Evolutionary conservation across 257 asterid species (phyloP).

Genomic region (Gardenia jasminoides): DNA sequence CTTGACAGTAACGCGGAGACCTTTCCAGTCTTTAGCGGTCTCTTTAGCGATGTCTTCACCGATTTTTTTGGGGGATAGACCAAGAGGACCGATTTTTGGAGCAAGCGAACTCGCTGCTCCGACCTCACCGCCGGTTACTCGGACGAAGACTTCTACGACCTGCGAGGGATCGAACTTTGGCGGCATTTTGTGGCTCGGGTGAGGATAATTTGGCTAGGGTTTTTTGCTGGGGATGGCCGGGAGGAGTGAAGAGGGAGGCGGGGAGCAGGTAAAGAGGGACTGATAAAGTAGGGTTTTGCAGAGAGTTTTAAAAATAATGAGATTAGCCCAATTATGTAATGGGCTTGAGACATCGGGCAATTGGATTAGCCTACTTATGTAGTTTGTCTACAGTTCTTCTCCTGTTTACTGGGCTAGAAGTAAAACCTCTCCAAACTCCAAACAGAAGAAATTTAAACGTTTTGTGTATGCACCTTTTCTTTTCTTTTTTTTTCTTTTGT

Average conservation of each 20-base stretch:
- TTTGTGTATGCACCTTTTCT: no score
- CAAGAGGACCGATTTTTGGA: conserved; percentile 75
- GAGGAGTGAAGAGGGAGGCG: neutral
- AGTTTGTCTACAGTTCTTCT: no score
- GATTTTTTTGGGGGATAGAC: conserved; percentile 67
- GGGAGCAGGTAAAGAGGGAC: neutral
- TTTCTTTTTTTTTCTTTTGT: no score
- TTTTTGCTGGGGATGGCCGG: neutral
- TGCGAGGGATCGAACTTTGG: conserved; percentile 71
- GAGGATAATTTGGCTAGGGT: conserved; percentile 30
- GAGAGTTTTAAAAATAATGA: neutral
- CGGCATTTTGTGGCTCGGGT: conserved; percentile 42
- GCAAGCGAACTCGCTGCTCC: conserved; percentile 77
- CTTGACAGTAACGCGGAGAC: conserved; percentile 64
- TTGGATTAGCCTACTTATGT: no score
- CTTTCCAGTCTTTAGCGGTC: conserved; percentile 76
- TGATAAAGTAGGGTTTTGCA: conserved; percentile 29
- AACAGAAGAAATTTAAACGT: no score
- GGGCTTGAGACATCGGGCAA: conserved; percentile 1
- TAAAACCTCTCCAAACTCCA: no score
- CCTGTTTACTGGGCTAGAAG: no score
- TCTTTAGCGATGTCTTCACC: conserved; percentile 75
- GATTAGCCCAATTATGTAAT: neutral
- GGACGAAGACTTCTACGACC: conserved; percentile 72
- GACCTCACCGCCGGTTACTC: conserved; percentile 73